A percentile compares a stretch with the other conserved stretches of the same genome.
Evolutionary conservation across 768 basidiomycete genomes (phyloP).

Genomic region (Daedaleopsis sinensis): DNA sequence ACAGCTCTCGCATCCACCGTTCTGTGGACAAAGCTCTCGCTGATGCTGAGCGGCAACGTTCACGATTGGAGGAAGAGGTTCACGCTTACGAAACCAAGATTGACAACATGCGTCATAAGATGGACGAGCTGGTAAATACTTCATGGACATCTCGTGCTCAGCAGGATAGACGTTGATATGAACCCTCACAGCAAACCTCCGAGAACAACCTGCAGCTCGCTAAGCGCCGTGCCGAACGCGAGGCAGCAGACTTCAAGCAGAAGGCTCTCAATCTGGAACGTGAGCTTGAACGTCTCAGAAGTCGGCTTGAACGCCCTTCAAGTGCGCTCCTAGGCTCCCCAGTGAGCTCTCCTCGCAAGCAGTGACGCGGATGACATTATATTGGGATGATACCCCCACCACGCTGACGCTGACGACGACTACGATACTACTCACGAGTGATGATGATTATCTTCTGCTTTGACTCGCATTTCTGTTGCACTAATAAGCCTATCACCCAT

Average conservation of each 20-base stretch:
- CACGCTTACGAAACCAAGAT: slow-evolving; percentile 62
- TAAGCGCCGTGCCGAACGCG: slow-evolving; percentile 77
- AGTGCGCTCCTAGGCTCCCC: slow-evolving; percentile 39
- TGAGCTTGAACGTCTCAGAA: slow-evolving; percentile 70
- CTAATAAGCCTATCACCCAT: slow-evolving; percentile 15
- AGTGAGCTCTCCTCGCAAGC: slow-evolving; percentile 39
- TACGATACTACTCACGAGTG: slow-evolving; percentile 11
- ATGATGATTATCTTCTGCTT: slow-evolving; percentile 4
- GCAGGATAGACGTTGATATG: slow-evolving; percentile 9
- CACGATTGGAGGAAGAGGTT: slow-evolving; percentile 67
- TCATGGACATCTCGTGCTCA: background rate
- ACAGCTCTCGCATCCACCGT: slow-evolving; percentile 41
- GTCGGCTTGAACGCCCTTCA: slow-evolving; percentile 61
- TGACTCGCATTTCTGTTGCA: slow-evolving; percentile 17
- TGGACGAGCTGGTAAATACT: slow-evolving; percentile 63
- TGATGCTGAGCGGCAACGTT: slow-evolving; percentile 65
- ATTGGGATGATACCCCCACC: slow-evolving; percentile 5
- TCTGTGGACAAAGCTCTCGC: slow-evolving; percentile 55
- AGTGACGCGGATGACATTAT: background rate
- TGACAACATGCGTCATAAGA: slow-evolving; percentile 52
- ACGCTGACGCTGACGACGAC: background rate
- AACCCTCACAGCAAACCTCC: slow-evolving; percentile 54
- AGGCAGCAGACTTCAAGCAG: slow-evolving; percentile 75
- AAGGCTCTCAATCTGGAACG: slow-evolving; percentile 66
- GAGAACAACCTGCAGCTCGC: slow-evolving; percentile 68